Conservation (phyloP, 495 filamentous ascomycete genomes). For the Polyplosphaeria fusca region DNA sequence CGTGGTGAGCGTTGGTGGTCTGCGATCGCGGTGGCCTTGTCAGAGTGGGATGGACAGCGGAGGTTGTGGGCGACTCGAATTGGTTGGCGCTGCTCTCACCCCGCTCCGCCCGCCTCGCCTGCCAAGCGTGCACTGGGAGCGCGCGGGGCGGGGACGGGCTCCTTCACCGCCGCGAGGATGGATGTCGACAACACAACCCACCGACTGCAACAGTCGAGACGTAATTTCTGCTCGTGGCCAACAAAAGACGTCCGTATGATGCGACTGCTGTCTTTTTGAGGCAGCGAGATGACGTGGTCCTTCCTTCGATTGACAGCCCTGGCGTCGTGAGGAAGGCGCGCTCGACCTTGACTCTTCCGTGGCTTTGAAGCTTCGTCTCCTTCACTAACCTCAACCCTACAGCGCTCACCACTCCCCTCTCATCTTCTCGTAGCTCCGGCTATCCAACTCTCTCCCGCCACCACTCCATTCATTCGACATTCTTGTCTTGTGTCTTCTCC, state of each 20-base stretch:
- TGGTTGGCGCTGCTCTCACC: too few relatives aligned
- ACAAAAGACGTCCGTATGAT: too few relatives aligned
- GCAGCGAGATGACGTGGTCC: too few relatives aligned
- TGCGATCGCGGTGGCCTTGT: constrained; percentile 6
- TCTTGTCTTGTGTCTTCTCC: constrained; percentile 6
- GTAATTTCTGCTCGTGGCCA: too few relatives aligned
- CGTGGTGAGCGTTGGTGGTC: constrained; percentile 1
- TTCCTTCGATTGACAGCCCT: too few relatives aligned
- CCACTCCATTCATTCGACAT: constrained; percentile 24
- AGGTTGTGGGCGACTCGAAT: constrained; percentile 8
- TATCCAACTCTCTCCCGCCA: not conserved
- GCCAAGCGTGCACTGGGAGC: too few relatives aligned
- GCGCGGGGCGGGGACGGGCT: too few relatives aligned
- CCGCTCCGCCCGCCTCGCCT: not conserved
- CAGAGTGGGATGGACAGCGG: constrained; percentile 22
- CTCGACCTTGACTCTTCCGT: constrained; percentile 15
- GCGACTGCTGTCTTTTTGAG: too few relatives aligned
- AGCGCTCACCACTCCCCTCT: constrained; percentile 7
- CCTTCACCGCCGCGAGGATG: too few relatives aligned
- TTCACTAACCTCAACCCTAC: constrained; percentile 6
- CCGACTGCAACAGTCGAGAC: too few relatives aligned
- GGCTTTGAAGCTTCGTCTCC: constrained; percentile 2
- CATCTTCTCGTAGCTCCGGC: not conserved
- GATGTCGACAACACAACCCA: too few relatives aligned
- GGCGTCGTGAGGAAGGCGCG: constrained; percentile 25